Percentiles rank a stretch among this genome's conserved stretches.
Evolutionary conservation across 2,329 filamentous ascomycete genomes (phyloP).

Genomic region (Clarireedia monteithiana): DNA sequence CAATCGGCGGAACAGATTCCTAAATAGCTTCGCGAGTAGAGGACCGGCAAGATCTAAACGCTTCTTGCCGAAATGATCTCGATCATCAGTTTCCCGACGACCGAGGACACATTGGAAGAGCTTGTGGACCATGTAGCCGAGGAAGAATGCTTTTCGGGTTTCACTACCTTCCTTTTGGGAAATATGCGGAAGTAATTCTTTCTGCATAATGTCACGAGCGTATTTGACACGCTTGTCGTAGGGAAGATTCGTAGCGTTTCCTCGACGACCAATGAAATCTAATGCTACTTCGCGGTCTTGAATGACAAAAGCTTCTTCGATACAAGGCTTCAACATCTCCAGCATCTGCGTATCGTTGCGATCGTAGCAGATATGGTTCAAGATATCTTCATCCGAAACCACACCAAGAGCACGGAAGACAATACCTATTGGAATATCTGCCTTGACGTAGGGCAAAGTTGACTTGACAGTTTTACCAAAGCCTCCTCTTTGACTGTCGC

Average conservation of each 20-base stretch:
- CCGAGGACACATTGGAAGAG: conserved; percentile 89
- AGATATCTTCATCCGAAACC: conserved; percentile 94
- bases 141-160: conserved; percentile 93
- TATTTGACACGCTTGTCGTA: conserved; percentile 86
- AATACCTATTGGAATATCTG: conserved; percentile 86
- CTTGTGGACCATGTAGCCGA: conserved; percentile 98
- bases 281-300: conserved; percentile 92
- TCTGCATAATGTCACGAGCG: conserved; percentile 90
- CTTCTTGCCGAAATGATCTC: conserved; percentile 99
- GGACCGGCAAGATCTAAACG: conserved; percentile 91
- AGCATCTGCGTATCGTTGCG: conserved; percentile 93
- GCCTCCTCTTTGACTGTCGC: conserved; percentile 67
- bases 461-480: conserved; percentile 86
- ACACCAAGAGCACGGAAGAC: conserved; percentile 94
- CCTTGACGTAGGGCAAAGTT: conserved; percentile 88
- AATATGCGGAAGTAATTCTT: conserved; percentile 93
- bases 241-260: conserved; percentile 65
- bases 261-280: conserved; percentile 92
- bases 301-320: conserved; percentile 93
- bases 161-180: conserved; percentile 92
- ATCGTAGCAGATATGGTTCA: conserved; percentile 97
- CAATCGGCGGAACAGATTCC: conserved; percentile 82
- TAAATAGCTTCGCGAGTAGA: conserved; percentile 91
- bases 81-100: conserved; percentile 87
- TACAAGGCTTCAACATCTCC: conserved; percentile 93